A percentile compares a stretch with the other conserved stretches of the same genome.
These are phyloP conservation scores for Chytriomyces confervae DNA, from an alignment of 192 early-diverging fungal genomes.

Conservation along the genomic window DNA sequence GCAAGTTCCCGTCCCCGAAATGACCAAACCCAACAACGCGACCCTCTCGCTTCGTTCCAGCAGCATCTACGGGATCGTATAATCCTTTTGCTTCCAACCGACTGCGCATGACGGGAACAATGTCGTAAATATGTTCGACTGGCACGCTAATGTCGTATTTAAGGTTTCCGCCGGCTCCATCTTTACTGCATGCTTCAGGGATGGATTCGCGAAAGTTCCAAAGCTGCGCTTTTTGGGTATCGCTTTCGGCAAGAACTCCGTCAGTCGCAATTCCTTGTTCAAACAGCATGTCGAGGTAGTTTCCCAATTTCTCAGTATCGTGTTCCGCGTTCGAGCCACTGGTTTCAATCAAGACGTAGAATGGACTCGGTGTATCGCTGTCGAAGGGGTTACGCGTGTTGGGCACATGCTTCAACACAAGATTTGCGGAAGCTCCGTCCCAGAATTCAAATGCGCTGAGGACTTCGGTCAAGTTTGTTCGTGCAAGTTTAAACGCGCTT, in stretches of 20 bases:
- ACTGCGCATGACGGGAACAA: constrained; percentile 80
- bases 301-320: constrained; percentile 87
- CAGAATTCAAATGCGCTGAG: constrained; percentile 98
- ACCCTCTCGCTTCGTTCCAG: constrained; percentile 13
- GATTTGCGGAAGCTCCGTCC: constrained; percentile 73
- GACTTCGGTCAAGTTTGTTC: constrained; percentile 84
- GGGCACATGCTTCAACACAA: constrained; percentile 77
- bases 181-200: constrained; percentile 87
- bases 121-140: constrained; percentile 80
- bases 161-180: constrained; percentile 77
- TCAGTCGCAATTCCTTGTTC: constrained; percentile 77
- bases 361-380: constrained; percentile 74
- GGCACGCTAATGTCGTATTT: constrained; percentile 98
- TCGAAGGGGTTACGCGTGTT: constrained; percentile 49
- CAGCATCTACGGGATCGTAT: constrained; percentile 21
- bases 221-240: constrained; percentile 75
- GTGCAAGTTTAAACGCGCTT: constrained; percentile 76
- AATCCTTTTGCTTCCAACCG: constrained; percentile 66
- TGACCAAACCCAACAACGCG: constrained; percentile 92
- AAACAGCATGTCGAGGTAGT: constrained; percentile 80
- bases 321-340: constrained; percentile 92
- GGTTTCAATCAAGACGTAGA: constrained; percentile 95
- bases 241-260: constrained; percentile 90
- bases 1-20: constrained; percentile 96
- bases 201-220: constrained; percentile 96